Evolutionary conservation across 1,284 basidiomycete species (phyloP), one percentile per base, ranked within the genome.

Genomic region (Microbotryum intermedium): DNA sequence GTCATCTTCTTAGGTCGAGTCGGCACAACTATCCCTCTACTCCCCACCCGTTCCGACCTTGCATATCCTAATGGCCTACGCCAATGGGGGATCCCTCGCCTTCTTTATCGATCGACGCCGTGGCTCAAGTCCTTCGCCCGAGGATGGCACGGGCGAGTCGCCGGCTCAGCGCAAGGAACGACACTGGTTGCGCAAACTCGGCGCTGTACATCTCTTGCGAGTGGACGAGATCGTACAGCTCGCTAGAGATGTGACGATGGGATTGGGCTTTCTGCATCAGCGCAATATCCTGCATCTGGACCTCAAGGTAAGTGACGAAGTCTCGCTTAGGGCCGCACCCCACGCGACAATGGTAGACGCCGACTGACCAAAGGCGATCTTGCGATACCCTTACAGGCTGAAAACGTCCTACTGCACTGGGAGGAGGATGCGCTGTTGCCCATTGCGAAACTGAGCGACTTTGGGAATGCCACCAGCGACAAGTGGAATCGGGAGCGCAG

Each of bases 261-360:
- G 71, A 2, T 53, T 72, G 4, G 62, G 59, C 0, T 71, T 68
- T 52, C 52, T 72, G 13, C 71, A 72, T 44, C 39, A 55, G 6
- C 53, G 59, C 21, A 67, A 68, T 54, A 64, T 72, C 29, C 63
- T 72, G 2, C 71, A 72, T 45, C 60, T 72, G 29, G 71, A 72
- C 45, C 61, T 72, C 30, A 72, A 72, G 52, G 66, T 59, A 47
- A 44, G 59, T 46, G 3, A 18, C 30, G 1, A 13, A 28, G 11
- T 26, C 13, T 21, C 16, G 21, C 26, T 48, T 26, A 6, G 21
- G 10, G 46, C 46, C 34, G 18, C 34, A 39, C 18, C 11, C 34
- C 11, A 39, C n/a, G n/a, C n/a, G 11, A 39, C 34, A 9, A 11
- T 11, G 16, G 16, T 5, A 20, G n/a, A 9, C 46, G 46, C 46